Percentiles rank a stretch among this genome's conserved stretches.
These are phyloP conservation scores for Lentinula sp. DNA, from an alignment of 768 basidiomycete genomes.

Conservation along the genomic window DNA sequence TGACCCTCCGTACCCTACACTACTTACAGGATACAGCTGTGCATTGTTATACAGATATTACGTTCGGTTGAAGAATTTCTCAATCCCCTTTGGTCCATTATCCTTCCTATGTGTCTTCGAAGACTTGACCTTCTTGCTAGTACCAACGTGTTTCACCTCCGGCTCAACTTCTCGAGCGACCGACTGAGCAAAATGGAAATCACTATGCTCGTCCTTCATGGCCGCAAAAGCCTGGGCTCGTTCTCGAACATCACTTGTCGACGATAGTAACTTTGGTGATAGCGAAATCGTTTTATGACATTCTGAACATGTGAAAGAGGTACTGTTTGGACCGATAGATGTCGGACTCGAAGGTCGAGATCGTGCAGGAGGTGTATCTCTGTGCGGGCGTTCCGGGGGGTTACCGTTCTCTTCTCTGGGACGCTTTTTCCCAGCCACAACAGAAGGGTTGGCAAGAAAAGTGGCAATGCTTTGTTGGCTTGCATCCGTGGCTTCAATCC, in stretches of 20 bases:
- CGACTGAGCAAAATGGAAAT: constrained; percentile 86
- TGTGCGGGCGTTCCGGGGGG: neutral
- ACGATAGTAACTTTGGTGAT: constrained; percentile 14
- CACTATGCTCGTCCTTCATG: constrained; percentile 69
- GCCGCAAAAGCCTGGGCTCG: constrained; percentile 29
- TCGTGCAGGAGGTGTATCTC: neutral
- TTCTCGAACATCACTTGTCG: constrained; percentile 21
- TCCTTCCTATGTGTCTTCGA: constrained; percentile 24
- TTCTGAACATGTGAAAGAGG: constrained; percentile 51
- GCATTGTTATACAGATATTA: constrained; percentile 7
- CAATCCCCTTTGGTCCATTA: constrained; percentile 25
- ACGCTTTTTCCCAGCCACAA: constrained; percentile 25
- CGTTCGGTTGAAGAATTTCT: constrained; percentile 32
- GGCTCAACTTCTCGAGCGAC: constrained; percentile 41
- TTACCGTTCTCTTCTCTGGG: constrained; percentile 21
- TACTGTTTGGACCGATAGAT: neutral
- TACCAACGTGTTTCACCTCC: constrained; percentile 11
- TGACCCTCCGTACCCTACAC: neutral
- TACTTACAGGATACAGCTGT: neutral
- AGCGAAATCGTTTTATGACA: constrained; percentile 45
- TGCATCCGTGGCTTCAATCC: constrained; percentile 64
- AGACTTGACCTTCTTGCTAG: constrained; percentile 9
- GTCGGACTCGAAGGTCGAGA: neutral
- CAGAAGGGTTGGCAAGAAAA: constrained; percentile 53
- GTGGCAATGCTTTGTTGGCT: constrained; percentile 88